These are phyloP conservation scores for Escovopsis sp. DNA, from an alignment of 2,329 filamentous ascomycete genomes.

Conservation along the genomic window DNA sequence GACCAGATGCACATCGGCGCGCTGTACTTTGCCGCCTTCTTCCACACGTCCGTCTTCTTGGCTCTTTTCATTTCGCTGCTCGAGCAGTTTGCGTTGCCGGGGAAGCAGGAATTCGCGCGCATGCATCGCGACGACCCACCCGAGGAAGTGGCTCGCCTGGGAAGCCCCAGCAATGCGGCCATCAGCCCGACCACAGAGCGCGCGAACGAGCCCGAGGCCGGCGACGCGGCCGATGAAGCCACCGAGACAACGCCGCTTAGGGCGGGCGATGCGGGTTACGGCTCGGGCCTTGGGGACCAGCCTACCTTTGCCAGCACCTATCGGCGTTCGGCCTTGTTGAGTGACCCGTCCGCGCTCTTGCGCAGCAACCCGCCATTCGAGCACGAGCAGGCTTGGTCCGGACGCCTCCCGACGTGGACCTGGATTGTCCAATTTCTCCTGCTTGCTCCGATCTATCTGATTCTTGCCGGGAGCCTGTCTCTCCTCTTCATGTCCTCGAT, in stretches of 20 bases:
- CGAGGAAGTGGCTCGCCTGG: slow-evolving; percentile 24
- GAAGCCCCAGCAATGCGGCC: slow-evolving; percentile 3
- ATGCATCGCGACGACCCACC: slow-evolving; percentile 35
- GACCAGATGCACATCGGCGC: slow-evolving; percentile 58
- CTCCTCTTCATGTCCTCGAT: slow-evolving; percentile 59
- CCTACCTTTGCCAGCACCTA: slow-evolving; percentile 43
- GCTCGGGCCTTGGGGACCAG: slow-evolving; percentile 22
- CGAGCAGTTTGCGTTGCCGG: slow-evolving; percentile 65
- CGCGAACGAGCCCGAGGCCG: slow-evolving; percentile 5
- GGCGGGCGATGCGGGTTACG: slow-evolving; percentile 18
- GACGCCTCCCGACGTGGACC: slow-evolving; percentile 61
- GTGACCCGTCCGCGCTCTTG: slow-evolving; percentile 12
- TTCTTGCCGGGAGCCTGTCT: slow-evolving; percentile 62
- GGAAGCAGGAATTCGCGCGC: slow-evolving; percentile 54
- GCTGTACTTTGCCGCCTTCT: slow-evolving; percentile 70
- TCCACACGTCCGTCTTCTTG: slow-evolving; percentile 61
- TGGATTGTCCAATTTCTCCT: slow-evolving; percentile 82
- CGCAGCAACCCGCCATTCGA: slow-evolving; percentile 34
- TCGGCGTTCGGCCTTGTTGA: slow-evolving; percentile 28
- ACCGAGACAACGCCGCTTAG: slow-evolving; percentile 43
- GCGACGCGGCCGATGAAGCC: slow-evolving; percentile 18
- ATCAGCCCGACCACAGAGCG: slow-evolving; percentile 3
- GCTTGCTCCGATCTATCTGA: slow-evolving; percentile 61
- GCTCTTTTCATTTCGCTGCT: slow-evolving; percentile 61
- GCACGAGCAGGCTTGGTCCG: slow-evolving; percentile 77